Evolutionary conservation across 2,329 filamentous ascomycete species (phyloP), one percentile per base, ranked within the genome.

Genomic region (Dactylellina haptotyla): DNA sequence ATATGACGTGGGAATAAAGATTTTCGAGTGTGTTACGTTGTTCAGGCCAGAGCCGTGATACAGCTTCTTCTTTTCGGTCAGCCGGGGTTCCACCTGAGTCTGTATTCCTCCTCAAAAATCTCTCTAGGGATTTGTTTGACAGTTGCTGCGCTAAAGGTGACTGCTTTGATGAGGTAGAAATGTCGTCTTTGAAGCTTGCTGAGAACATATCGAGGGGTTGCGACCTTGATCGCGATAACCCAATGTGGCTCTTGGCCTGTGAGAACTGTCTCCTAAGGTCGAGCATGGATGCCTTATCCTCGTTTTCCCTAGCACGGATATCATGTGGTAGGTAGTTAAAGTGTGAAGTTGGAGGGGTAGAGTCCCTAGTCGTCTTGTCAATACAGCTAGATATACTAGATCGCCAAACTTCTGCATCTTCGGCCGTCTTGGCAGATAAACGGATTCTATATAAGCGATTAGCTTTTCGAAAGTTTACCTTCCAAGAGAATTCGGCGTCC

Each of bases 11-110:
- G 20, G 67, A 72, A 30, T 72, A 72, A 26, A 72, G 53, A 45
- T 72, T 72, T 41, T 72, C 67, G 18, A 72, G 54, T 8, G 67
- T 72, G 25, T 72, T 64, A 23, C 67, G 67, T 61, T 72, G 67
- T n/a, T 72, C 67, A 5, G 67, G 67, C 67, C 67, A 72, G 26
- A 72, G 59, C 12, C 67, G 61, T 1, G 67, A 72, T 30, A 72
- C 67, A n/a, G 67, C 67, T 34, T 72, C 67, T 23, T 72, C 67
- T 37, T 64, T 64, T 14, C 56, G 62, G 34, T 72, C 67, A 4
- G 67, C 50, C 28, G 65, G 30, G 12, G 56, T 9, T 28, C 37
- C 61, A 10, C 65, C 67, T 23, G 65, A 18, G 25, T 72, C 59
- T n/a, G 59, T 50, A 45, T 72, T 72, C 20, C 34, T 58, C 37